phyloP scores from a whole-genome alignment of 768 basidiomycete species.

The Tulasnella sp. region DNA sequence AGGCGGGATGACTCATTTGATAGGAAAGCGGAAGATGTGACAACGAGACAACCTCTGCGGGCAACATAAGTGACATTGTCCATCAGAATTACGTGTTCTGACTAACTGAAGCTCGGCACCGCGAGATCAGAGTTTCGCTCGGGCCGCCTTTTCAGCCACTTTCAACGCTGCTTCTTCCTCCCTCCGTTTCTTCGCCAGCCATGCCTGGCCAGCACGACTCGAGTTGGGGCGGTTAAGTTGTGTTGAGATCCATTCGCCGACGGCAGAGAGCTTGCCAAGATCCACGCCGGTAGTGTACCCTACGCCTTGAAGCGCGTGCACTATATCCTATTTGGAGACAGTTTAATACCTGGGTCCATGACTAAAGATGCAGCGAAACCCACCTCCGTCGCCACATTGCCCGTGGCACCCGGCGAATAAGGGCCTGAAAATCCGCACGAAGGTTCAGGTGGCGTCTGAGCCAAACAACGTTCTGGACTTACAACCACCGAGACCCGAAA shows the following conservation, averaged over 20 bases:
- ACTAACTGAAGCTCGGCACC: too few species aligned
- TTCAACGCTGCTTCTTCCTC: constrained; percentile 18
- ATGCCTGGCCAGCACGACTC: constrained; percentile 65
- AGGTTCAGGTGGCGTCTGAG: too few species aligned
- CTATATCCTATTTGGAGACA: constrained; percentile 39
- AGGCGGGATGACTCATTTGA: too few species aligned
- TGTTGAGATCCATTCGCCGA: constrained; percentile 74
- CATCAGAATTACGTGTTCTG: too few species aligned
- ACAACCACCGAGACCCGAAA: constrained; percentile 88
- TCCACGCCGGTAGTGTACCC: constrained; percentile 46
- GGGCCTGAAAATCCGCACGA: constrained; percentile 31
- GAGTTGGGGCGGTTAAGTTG: constrained; percentile 52
- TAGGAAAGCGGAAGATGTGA: too few species aligned
- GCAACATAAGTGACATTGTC: too few species aligned
- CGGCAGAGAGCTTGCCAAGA: constrained; percentile 54
- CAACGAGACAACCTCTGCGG: too few species aligned
- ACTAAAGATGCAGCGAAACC: background rate
- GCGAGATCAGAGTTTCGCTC: background rate
- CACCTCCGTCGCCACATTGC: constrained; percentile 82
- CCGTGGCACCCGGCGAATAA: constrained; percentile 90
- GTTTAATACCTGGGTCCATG: background rate
- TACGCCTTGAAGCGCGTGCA: constrained; percentile 66
- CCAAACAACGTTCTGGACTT: background rate
- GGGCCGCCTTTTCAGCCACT: background rate
- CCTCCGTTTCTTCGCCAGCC: constrained; percentile 40